Evolutionary conservation across 441 rosid species (phyloP).

Genomic region (Sinapis alba): DNA sequence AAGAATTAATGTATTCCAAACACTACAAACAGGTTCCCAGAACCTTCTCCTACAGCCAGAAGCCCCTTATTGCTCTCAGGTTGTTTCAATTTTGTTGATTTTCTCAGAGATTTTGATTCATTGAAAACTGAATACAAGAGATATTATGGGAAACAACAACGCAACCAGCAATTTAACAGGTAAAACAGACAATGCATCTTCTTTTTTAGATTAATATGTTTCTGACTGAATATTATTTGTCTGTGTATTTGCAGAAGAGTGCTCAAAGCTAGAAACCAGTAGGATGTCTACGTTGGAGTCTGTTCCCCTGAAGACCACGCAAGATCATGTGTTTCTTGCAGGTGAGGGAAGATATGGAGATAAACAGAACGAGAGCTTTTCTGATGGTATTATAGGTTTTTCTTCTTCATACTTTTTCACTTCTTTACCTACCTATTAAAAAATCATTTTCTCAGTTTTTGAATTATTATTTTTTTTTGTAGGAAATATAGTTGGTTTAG

Average conservation of each 20-base stretch:
- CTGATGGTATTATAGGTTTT: background rate
- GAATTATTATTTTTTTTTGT: background rate
- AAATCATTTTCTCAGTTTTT: background rate
- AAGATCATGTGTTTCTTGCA: conserved; percentile 30
- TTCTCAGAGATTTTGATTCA: conserved; percentile 4
- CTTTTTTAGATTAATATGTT: no score
- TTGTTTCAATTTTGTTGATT: conserved; percentile 1
- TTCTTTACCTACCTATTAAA: background rate
- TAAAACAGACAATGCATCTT: no score
- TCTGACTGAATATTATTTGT: background rate
- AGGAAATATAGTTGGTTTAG: no score
- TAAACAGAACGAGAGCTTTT: conserved; percentile 9
- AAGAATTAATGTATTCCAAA: conserved; percentile 5
- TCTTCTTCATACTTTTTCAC: background rate
- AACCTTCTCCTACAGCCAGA: background rate
- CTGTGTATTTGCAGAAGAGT: conserved; percentile 31
- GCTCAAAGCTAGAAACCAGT: conserved; percentile 23
- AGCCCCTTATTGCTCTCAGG: conserved; percentile 8
- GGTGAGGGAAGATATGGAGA: conserved; percentile 20
- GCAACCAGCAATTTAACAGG: no score
- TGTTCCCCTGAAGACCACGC: background rate
- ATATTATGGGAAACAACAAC: no score
- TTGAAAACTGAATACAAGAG: no score
- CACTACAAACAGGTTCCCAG: background rate
- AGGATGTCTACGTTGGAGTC: conserved; percentile 2